A percentile compares a stretch with the other conserved stretches of the same genome.
Conservation (phyloP, 1,139 yeast species). For the Magnusiomyces magnusii region DNA sequence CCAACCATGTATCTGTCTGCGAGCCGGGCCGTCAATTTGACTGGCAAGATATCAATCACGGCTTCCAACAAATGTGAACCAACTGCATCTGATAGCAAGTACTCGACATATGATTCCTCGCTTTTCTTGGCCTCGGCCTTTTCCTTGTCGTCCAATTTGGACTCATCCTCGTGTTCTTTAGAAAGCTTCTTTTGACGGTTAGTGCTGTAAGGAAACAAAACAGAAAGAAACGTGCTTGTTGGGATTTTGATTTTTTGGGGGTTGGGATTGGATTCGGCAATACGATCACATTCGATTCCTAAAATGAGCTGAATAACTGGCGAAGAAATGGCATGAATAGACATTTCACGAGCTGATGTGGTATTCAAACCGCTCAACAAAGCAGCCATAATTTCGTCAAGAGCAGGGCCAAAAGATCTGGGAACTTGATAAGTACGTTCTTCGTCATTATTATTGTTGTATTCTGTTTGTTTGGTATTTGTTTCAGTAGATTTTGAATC, state of each 20-base stretch:
- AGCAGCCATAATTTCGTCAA: slow-evolving; percentile 26
- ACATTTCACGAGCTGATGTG: slow-evolving; percentile 53
- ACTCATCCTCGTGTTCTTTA: slow-evolving; percentile 27
- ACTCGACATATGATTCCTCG: slow-evolving; percentile 79
- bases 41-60: slow-evolving; percentile 56
- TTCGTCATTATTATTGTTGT: background rate
- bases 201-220: slow-evolving; percentile 6
- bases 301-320: slow-evolving; percentile 79
- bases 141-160: slow-evolving; percentile 17
- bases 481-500: slow-evolving; percentile 26
- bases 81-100: slow-evolving; percentile 73
- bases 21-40: slow-evolving; percentile 61
- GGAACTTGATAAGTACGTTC: slow-evolving; percentile 63
- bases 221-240: background rate
- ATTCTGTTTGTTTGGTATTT: background rate
- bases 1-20: slow-evolving; percentile 67
- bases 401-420: slow-evolving; percentile 50
- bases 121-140: slow-evolving; percentile 39
- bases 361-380: slow-evolving; percentile 37
- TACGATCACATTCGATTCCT: slow-evolving; percentile 75
- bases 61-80: slow-evolving; percentile 88
- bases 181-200: slow-evolving; percentile 2
- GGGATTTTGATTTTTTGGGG: slow-evolving; percentile 5
- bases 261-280: slow-evolving; percentile 33
- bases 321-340: slow-evolving; percentile 75